These are phyloP conservation scores for Mrakia frigida DNA, from an alignment of 768 basidiomycete genomes.

Conservation along the genomic window DNA sequence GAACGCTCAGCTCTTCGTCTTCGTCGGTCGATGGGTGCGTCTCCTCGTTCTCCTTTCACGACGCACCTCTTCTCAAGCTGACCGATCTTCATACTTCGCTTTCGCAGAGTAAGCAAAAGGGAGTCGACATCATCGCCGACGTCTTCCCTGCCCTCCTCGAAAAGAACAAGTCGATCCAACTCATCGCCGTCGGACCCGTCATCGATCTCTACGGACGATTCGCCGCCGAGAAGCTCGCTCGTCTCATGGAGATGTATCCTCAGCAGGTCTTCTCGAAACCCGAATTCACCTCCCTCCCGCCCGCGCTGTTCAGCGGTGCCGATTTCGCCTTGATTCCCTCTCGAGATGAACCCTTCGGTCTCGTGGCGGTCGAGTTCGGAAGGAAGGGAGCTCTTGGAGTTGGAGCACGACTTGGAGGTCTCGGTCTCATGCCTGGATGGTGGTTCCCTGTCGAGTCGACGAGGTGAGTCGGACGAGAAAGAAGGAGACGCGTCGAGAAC, in stretches of 20 bases:
- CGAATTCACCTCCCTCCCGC: conserved; percentile 88
- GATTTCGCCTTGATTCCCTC: conserved; percentile 95
- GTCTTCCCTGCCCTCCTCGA: conserved; percentile 87
- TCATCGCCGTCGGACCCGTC: conserved; percentile 86
- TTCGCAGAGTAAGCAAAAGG: conserved; percentile 71
- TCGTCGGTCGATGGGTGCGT: conserved; percentile 78
- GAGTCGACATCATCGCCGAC: conserved; percentile 88
- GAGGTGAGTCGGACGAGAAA: not conserved
- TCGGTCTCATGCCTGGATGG: conserved; percentile 97
- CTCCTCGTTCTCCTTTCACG: no score
- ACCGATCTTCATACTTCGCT: no score
- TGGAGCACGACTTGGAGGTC: conserved; percentile 84
- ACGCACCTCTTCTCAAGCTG: not conserved
- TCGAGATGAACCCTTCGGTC: conserved; percentile 91
- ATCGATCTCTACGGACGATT: conserved; percentile 93
- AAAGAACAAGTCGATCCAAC: conserved; percentile 76
- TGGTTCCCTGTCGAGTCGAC: conserved; percentile 96
- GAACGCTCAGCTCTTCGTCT: conserved; percentile 83
- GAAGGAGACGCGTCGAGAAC: not conserved
- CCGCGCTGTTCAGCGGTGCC: conserved; percentile 87
- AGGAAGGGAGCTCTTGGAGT: conserved; percentile 94
- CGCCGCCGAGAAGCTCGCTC: conserved; percentile 85
- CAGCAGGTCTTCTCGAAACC: conserved; percentile 90
- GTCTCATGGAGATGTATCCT: conserved; percentile 91
- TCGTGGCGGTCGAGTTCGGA: conserved; percentile 94